These are phyloP conservation scores for Wickerhamomyces mucosus DNA, from an alignment of 805 yeast species.

Conservation along the genomic window DNA sequence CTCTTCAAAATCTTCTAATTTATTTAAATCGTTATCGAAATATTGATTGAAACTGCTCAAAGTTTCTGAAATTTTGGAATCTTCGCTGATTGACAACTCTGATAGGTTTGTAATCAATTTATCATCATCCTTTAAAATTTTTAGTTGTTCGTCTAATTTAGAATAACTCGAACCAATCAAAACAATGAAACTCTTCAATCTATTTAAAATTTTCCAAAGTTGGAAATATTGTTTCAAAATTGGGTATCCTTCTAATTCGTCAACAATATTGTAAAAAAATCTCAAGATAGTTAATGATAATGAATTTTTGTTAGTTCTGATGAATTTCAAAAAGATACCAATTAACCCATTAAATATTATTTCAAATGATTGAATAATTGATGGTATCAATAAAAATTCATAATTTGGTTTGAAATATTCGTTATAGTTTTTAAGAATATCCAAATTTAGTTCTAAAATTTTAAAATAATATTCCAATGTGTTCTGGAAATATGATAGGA, in stretches of 20 bases:
- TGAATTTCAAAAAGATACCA: constrained; percentile 6
- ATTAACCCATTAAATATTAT: constrained; percentile 5
- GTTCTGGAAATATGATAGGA: constrained; percentile 1
- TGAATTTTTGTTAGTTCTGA: constrained; percentile 3
- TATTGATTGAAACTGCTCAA: constrained; percentile 9
- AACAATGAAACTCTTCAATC: constrained; percentile 8
- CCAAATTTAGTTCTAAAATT: constrained; percentile 9
- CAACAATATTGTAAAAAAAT: constrained; percentile 10
- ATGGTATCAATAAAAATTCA: constrained; percentile 11
- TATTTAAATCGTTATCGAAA: constrained; percentile 8
- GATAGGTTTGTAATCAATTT: too few relatives aligned
- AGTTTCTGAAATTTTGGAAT: too few relatives aligned
- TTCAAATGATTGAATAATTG: constrained; percentile 9
- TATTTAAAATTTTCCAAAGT: constrained; percentile 12
- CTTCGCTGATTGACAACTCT: too few relatives aligned
- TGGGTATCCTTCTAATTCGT: constrained; percentile 12
- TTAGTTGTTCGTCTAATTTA: too few relatives aligned
- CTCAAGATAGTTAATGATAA: constrained; percentile 4
- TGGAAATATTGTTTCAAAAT: constrained; percentile 11
- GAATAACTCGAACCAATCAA: too few relatives aligned
- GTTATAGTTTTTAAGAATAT: constrained; percentile 12
- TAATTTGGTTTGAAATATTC: constrained; percentile 13
- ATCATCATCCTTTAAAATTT: too few relatives aligned
- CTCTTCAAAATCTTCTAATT: constrained; percentile 4
- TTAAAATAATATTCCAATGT: constrained; percentile 3